phyloP scores from a whole-genome alignment of 2,329 filamentous ascomycete genomes.

The Trichoderma polysporum region DNA sequence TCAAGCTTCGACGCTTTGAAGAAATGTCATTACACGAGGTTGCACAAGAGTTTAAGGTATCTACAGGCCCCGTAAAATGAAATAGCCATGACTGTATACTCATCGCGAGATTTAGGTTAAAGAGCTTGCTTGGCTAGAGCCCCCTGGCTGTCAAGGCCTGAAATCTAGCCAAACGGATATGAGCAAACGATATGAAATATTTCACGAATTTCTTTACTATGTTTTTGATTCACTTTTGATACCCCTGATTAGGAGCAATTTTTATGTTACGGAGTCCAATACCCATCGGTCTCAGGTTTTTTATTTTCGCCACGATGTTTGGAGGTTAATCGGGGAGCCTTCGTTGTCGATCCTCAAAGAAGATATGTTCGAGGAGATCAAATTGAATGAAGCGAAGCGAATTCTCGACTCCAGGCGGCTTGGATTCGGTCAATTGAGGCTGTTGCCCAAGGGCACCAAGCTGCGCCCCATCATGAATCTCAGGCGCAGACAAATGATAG shows the following conservation, averaged over 20 bases:
- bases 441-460: conserved; percentile 76
- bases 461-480: conserved; percentile 88
- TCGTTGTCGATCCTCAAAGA: conserved; percentile 65
- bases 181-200: conserved; percentile 73
- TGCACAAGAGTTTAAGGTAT: conserved; percentile 71
- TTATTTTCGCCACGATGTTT: conserved; percentile 93
- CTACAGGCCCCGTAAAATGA: background rate
- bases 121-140: conserved; percentile 70
- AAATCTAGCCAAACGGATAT: conserved; percentile 71
- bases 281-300: conserved; percentile 77
- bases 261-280: conserved; percentile 92
- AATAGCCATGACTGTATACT: background rate
- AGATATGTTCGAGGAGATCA: conserved; percentile 78
- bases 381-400: conserved; percentile 52
- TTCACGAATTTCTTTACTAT: conserved; percentile 87
- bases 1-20: conserved; percentile 78
- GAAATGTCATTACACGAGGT: conserved; percentile 76
- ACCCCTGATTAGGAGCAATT: conserved; percentile 81
- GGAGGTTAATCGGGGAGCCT: conserved; percentile 74
- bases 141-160: conserved; percentile 44
- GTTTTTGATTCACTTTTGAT: conserved; percentile 89
- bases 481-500: conserved; percentile 58
- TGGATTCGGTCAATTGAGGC: conserved; percentile 74
- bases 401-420: conserved; percentile 63
- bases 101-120: conserved; percentile 51